Conservation (phyloP, 2,329 filamentous ascomycete species). For the Neofusicoccum umdonicola region DNA sequence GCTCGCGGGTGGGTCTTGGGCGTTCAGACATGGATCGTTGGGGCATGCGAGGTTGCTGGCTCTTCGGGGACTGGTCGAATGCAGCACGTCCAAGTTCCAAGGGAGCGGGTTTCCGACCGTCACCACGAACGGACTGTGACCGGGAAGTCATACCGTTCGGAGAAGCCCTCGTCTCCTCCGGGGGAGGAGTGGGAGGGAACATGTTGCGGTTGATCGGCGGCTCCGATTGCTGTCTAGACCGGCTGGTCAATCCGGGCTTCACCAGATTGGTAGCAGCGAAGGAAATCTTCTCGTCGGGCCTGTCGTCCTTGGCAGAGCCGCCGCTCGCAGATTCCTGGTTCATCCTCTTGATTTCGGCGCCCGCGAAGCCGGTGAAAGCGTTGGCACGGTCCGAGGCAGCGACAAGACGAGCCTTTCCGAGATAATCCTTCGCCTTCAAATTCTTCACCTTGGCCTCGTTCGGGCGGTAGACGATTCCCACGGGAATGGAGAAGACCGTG, state of each 20-base stretch:
- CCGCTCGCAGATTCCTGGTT: conserved; percentile 26
- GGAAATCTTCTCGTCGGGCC: conserved; percentile 79
- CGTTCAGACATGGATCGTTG: conserved; percentile 46
- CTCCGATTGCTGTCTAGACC: conserved; percentile 77
- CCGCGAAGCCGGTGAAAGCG: conserved; percentile 78
- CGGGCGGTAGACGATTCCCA: conserved; percentile 90
- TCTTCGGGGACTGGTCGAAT: conserved; percentile 38
- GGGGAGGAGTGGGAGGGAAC: conserved; percentile 97
- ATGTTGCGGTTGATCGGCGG: conserved; percentile 75
- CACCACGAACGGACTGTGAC: conserved; percentile 49
- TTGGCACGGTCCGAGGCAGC: conserved; percentile 80
- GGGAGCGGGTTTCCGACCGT: conserved; percentile 48
- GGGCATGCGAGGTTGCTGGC: conserved; percentile 33
- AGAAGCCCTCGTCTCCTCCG: conserved; percentile 67
- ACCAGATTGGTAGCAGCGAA: conserved; percentile 92
- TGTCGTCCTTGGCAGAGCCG: conserved; percentile 67
- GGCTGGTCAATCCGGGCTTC: conserved; percentile 76
- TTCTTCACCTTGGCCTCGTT: conserved; percentile 99
- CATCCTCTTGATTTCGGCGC: conserved; percentile 74
- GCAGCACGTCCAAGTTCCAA: conserved; percentile 50
- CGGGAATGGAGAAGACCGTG: conserved; percentile 96
- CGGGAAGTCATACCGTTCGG: conserved; percentile 27
- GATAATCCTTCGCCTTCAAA: conserved; percentile 94
- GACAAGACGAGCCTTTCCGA: conserved; percentile 91
- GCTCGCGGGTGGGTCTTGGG: conserved; percentile 36